phyloP scores from a whole-genome alignment of 306 rosid species.

The Morella rubra region DNA sequence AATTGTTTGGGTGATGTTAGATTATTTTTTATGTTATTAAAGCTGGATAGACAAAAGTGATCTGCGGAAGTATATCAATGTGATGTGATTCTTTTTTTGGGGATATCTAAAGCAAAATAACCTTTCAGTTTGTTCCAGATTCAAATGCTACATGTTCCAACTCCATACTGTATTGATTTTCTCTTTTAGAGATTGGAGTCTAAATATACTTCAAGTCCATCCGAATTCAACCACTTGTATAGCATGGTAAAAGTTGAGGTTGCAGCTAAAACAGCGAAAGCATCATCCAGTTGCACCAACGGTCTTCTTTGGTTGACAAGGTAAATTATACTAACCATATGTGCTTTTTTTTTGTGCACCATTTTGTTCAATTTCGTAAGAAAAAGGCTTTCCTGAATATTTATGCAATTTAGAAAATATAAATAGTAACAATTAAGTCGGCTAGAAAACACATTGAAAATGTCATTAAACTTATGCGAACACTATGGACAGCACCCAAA shows the following conservation, averaged over 20 bases:
- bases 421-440: no score
- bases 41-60: background rate
- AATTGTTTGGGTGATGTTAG: constrained; percentile 7
- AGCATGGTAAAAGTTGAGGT: constrained; percentile 77
- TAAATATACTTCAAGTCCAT: constrained; percentile 56
- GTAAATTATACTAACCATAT: constrained; percentile 33
- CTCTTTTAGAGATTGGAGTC: constrained; percentile 81
- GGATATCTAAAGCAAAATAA: no score
- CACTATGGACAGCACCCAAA: background rate
- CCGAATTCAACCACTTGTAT: constrained; percentile 62
- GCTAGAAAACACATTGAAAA: background rate
- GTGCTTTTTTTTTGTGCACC: no score
- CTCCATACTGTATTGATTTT: constrained; percentile 27
- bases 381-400: background rate
- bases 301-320: constrained; percentile 99
- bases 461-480: background rate
- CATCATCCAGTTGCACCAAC: constrained; percentile 92
- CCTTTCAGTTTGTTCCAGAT: no score
- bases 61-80: background rate
- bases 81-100: background rate
- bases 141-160: constrained; percentile 10
- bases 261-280: constrained; percentile 74
- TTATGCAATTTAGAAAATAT: background rate
- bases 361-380: no score
- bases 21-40: constrained; percentile 10